Conservation (phyloP, 306 rosid species). For the Prunus salicina region DNA sequence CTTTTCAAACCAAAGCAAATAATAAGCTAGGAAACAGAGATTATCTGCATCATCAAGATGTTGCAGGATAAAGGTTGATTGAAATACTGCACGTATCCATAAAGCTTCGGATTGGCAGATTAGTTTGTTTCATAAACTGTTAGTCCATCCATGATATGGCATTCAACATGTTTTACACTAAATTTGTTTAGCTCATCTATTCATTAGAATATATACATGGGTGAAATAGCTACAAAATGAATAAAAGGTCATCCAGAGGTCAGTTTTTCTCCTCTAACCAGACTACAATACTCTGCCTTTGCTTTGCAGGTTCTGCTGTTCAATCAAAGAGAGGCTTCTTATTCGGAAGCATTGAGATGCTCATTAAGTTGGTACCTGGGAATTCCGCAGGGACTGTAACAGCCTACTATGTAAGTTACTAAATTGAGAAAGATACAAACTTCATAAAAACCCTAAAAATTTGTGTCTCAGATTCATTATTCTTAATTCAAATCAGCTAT, state of each 20-base stretch:
- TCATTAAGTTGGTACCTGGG: conserved; percentile 63
- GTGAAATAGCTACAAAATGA: background rate
- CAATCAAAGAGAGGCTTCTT: conserved; percentile 66
- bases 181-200: background rate
- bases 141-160: background rate
- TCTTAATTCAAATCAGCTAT: background rate
- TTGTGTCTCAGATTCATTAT: background rate
- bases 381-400: conserved; percentile 85
- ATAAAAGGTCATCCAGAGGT: background rate
- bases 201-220: too few species aligned
- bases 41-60: background rate
- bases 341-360: conserved; percentile 68
- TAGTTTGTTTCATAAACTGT: background rate
- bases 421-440: background rate
- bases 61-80: background rate
- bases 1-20: background rate
- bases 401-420: conserved; percentile 71
- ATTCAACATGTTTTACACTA: background rate
- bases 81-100: background rate
- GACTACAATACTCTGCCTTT: background rate
- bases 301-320: conserved; percentile 68
- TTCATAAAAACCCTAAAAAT: background rate
- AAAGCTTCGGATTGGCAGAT: background rate
- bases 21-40: background rate
- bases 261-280: background rate